Evolutionary conservation across 1,284 basidiomycete genomes (phyloP).

Genomic region (Xerocomus nothofagi): DNA sequence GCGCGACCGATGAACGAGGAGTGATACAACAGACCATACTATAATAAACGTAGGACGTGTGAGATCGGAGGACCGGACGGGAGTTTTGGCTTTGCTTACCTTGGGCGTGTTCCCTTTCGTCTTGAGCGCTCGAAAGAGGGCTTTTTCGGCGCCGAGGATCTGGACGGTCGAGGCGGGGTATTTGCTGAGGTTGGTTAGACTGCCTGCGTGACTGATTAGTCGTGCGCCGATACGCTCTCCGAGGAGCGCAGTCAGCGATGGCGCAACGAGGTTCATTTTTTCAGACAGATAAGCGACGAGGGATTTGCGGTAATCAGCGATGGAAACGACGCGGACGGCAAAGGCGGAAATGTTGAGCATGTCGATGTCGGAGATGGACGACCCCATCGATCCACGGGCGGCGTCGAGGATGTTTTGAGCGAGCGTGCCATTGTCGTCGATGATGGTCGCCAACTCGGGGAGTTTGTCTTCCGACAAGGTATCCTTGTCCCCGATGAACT

Average conservation of each 20-base stretch:
- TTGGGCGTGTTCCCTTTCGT: constrained; percentile 99
- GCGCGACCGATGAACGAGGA: constrained; percentile 96
- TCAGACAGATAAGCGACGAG: constrained; percentile 89
- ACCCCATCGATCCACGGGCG: constrained; percentile 93
- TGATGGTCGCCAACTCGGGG: constrained; percentile 77
- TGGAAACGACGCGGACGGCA: constrained; percentile 86
- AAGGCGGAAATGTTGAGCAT: constrained; percentile 96
- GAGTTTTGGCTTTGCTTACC: constrained; percentile 42
- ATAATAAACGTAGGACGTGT: neutral
- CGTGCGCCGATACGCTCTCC: constrained; percentile 96
- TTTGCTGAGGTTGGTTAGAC: constrained; percentile 95
- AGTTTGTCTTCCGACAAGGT: constrained; percentile 73
- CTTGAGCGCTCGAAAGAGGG: constrained; percentile 96
- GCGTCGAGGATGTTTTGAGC: constrained; percentile 97
- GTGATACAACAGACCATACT: constrained; percentile 94
- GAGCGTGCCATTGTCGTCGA: constrained; percentile 85
- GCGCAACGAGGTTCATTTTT: constrained; percentile 98
- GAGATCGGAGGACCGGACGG: neutral
- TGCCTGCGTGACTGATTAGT: constrained; percentile 97
- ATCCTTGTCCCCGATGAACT: constrained; percentile 93
- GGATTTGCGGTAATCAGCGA: constrained; percentile 93
- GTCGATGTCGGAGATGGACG: constrained; percentile 90
- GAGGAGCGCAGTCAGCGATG: constrained; percentile 91
- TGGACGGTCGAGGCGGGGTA: constrained; percentile 98
- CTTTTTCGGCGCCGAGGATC: constrained; percentile 98